Conservation (phyloP, 495 filamentous ascomycete species). For the Annulohypoxylon stygium region DNA sequence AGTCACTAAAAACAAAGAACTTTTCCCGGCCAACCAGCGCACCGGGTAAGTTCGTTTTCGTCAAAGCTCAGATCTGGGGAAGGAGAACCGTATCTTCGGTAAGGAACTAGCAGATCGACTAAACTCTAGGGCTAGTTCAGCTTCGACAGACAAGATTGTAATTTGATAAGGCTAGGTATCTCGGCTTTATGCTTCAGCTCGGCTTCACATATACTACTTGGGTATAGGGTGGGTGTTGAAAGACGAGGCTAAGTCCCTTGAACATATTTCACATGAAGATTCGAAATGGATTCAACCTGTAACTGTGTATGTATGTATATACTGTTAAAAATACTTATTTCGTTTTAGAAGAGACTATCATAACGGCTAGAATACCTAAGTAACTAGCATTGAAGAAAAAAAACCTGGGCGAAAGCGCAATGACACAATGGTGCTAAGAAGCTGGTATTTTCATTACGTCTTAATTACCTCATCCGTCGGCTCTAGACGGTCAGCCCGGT, state of each 20-base stretch:
- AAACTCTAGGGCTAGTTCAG: not conserved
- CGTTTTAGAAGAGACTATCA: constrained; percentile 29
- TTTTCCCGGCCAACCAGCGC: constrained; percentile 12
- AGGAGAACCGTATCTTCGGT: constrained; percentile 31
- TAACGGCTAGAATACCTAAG: constrained; percentile 5
- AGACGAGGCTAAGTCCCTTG: not conserved
- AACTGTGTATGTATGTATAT: not conserved
- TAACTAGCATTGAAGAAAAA: no score
- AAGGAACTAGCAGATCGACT: constrained; percentile 25
- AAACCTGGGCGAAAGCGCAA: constrained; percentile 14
- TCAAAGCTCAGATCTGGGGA: constrained; percentile 16
- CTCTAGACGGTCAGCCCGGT: constrained; percentile 12
- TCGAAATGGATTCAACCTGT: not conserved
- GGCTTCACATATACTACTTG: not conserved
- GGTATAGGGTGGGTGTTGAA: not conserved
- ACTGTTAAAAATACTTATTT: constrained; percentile 8
- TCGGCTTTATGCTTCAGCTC: constrained; percentile 2
- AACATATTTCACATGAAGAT: not conserved
- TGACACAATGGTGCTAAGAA: constrained; percentile 42
- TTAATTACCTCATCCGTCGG: constrained; percentile 49
- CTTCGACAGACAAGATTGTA: not conserved
- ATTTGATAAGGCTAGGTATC: constrained; percentile 23
- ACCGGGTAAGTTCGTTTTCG: constrained; percentile 11
- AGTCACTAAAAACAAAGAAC: not conserved
- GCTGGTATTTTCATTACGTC: constrained; percentile 51